phyloP scores from a whole-genome alignment of 2,329 filamentous ascomycete genomes.

The Aspergillus quadricinctus region DNA sequence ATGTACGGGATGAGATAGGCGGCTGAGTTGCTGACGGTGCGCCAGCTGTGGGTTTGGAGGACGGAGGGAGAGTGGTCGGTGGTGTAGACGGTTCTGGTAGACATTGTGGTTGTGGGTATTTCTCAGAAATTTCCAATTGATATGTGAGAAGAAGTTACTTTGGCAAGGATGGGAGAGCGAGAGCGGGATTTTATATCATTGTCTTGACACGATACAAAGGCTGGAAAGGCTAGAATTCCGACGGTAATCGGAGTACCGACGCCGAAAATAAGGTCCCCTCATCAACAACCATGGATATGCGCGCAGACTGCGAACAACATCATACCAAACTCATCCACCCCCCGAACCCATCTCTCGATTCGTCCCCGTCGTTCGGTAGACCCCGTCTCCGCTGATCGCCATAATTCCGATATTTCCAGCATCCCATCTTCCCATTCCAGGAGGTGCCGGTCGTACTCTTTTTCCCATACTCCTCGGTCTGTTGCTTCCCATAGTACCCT shows the following conservation, averaged over 20 bases:
- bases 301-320: slow-evolving; percentile 46
- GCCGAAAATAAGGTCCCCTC: too few species aligned
- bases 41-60: slow-evolving; percentile 33
- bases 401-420: slow-evolving; percentile 50
- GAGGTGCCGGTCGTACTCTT: slow-evolving; percentile 41
- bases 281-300: slow-evolving; percentile 24
- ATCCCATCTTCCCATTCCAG: slow-evolving; percentile 40
- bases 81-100: slow-evolving; percentile 25
- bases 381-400: slow-evolving; percentile 38
- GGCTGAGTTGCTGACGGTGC: slow-evolving; percentile 33
- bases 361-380: slow-evolving; percentile 32
- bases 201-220: too few species aligned
- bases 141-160: slow-evolving; percentile 13
- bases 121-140: slow-evolving; percentile 10
- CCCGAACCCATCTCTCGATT: slow-evolving; percentile 49
- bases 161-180: slow-evolving; percentile 2
- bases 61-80: slow-evolving; percentile 37
- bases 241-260: too few species aligned
- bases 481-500: slow-evolving; percentile 44
- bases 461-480: slow-evolving; percentile 40
- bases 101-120: slow-evolving; percentile 13
- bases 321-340: slow-evolving; percentile 51
- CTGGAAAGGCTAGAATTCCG: too few species aligned
- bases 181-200: background rate
- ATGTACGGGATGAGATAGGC: slow-evolving; percentile 39